phyloP scores from a whole-genome alignment of 345 rosid genomes.

The Eucalyptus erythrocorys region DNA sequence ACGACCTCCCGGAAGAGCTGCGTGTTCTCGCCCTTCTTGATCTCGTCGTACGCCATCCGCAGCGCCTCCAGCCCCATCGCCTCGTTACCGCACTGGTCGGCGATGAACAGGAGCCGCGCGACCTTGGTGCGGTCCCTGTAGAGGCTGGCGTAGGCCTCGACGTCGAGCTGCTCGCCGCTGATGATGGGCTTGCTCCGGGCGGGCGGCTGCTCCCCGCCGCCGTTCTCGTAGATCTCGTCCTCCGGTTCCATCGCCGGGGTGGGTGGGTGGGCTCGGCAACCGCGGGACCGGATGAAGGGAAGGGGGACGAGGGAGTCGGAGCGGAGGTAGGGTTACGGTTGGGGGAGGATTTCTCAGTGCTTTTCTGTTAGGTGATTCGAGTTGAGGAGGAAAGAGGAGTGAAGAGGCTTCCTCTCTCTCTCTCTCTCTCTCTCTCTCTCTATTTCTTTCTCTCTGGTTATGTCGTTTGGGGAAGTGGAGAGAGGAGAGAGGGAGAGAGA shows the following conservation, averaged over 20 bases:
- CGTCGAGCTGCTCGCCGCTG: slow-evolving; percentile 82
- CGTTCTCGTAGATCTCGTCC: slow-evolving; percentile 53
- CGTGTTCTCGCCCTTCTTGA: slow-evolving; percentile 93
- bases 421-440: not conserved
- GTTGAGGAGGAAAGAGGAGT: not conserved
- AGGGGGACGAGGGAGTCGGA: not conserved
- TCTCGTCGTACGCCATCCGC: slow-evolving; percentile 90
- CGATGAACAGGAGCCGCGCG: slow-evolving; percentile 70
- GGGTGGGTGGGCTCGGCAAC: not conserved
- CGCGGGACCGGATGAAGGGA: not conserved
- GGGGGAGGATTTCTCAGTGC: not conserved
- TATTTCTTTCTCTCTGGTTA: not conserved
- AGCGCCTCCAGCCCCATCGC: slow-evolving; percentile 76
- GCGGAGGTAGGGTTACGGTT: not conserved
- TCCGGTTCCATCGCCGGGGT: slow-evolving; percentile 47
- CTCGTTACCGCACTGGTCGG: slow-evolving; percentile 53
- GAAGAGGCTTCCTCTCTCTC: not conserved
- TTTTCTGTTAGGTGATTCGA: not conserved
- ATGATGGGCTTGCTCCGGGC: slow-evolving; percentile 43
- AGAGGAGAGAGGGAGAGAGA: not conserved
- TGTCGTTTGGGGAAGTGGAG: not conserved
- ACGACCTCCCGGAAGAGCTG: slow-evolving; percentile 73
- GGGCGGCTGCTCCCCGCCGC: slow-evolving; percentile 35
- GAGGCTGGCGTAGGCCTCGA: slow-evolving; percentile 87
- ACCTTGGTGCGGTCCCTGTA: slow-evolving; percentile 89